Base-by-base conservation (phyloP, 345 rosid genomes). In the Zanthoxylum bungeanum region DNA sequence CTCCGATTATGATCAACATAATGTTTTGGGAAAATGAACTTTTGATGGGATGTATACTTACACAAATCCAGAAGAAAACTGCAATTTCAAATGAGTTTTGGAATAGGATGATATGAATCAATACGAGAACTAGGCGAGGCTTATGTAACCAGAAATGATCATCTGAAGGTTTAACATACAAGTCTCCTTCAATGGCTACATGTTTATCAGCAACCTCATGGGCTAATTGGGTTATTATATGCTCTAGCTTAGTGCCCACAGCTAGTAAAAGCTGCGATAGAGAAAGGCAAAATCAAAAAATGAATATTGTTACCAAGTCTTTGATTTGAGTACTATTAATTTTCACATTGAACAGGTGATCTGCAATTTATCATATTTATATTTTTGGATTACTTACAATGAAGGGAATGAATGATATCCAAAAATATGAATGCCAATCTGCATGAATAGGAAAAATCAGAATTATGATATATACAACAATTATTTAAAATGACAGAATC, bases 361-460 rank as follows among this genome's bases (percentile, higher is more conserved):
- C 44, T 39, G 27, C 14, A 11, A 22, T 60, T 59, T 6, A 60
- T 7, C 11, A 14, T 7, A 8, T 6, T 22, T 12, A 21, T 47
- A 33, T 74, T 7, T 22, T 9, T 19, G 31, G 12, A 40, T 22
- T 64, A 69, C 93, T 85, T 85, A 93, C 97, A 7, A 78, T 69
- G 59, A 88, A 76, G 9, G 97, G 98, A 70, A 91, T 70, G 79
- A 93, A 91, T 34, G 96, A 70, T 59, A 93, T 71, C 86, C 85
- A 91, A 69, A 91, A 91, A 80, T 93, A 87, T 4, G 91, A 75
- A 77, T 91, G 92, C 93, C 91, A 91, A n/a, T 85, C 96, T 93
- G 86, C 82, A 78, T 93, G 83, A 80, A 78, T 6, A 76, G 53
- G 51, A 70, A 69, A 22, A 77, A 31, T 28, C 25, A 4, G 22